Evolutionary conservation across 805 yeast species (phyloP).

Genomic region (Ogataea methylovora): DNA sequence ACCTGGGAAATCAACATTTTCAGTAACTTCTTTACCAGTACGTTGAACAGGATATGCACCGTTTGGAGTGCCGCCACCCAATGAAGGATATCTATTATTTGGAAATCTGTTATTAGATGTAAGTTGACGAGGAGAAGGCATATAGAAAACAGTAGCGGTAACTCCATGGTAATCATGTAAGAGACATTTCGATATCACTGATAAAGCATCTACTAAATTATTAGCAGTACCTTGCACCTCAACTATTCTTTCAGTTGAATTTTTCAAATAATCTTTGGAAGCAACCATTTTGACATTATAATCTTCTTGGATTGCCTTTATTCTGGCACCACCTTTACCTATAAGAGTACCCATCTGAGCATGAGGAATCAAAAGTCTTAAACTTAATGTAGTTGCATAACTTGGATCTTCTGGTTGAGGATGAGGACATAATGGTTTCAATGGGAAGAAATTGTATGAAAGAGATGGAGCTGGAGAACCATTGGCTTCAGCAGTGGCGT

Average conservation of each 20-base stretch:
- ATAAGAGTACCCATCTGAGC: conserved; percentile 84
- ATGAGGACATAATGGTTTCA: conserved; percentile 48
- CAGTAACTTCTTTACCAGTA: conserved; percentile 21
- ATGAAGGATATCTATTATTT: too few relatives aligned
- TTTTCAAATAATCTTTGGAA: conserved; percentile 73
- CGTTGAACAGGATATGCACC: neutral
- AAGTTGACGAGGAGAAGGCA: conserved; percentile 32
- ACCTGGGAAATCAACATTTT: conserved; percentile 54
- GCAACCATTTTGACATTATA: conserved; percentile 78
- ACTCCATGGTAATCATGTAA: conserved; percentile 67
- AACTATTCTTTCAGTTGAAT: conserved; percentile 77
- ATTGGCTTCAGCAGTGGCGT: conserved; percentile 15
- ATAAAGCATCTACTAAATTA: conserved; percentile 48
- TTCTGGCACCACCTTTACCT: conserved; percentile 76
- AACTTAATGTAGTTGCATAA: conserved; percentile 42
- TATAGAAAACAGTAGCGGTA: conserved; percentile 56
- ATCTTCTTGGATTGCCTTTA: conserved; percentile 66
- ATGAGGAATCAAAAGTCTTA: conserved; percentile 74
- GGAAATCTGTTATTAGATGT: neutral
- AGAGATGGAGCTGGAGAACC: conserved; percentile 24
- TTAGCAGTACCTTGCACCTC: conserved; percentile 78
- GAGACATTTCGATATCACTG: conserved; percentile 60
- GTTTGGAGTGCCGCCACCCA: neutral
- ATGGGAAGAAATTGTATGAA: conserved; percentile 47
- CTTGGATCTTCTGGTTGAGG: conserved; percentile 45